phyloP scores from a whole-genome alignment of 768 basidiomycete species.

The Amanita exitialis region DNA sequence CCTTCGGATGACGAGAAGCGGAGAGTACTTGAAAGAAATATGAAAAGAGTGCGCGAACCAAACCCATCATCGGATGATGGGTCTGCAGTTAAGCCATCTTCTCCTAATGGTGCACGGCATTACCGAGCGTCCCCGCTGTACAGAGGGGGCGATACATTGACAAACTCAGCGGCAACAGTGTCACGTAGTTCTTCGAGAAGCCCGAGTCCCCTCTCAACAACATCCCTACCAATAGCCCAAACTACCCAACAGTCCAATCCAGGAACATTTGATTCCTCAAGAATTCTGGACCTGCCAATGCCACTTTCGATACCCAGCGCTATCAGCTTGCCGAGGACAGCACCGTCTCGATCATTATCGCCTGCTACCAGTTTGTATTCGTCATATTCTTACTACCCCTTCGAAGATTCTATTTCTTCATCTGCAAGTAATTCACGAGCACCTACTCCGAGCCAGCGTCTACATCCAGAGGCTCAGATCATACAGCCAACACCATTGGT shows the following conservation, averaged over 20 bases:
- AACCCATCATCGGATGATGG: background rate
- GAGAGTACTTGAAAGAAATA: conserved; percentile 40
- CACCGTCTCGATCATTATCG: conserved; percentile 25
- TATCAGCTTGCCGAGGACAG: conserved; percentile 16
- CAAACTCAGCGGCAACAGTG: background rate
- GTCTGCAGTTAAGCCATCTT: background rate
- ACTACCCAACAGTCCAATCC: background rate
- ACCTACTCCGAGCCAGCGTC: conserved; percentile 1
- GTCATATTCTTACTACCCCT: conserved; percentile 56
- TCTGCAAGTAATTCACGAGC: conserved; percentile 22
- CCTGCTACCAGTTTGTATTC: conserved; percentile 40
- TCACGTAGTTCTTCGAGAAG: conserved; percentile 5
- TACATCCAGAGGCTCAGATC: background rate
- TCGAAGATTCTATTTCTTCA: conserved; percentile 35
- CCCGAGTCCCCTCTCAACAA: conserved; percentile 5
- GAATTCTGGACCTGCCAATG: background rate
- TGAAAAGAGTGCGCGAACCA: background rate
- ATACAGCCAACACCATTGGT: conserved; percentile 9
- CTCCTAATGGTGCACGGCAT: background rate
- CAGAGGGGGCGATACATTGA: background rate
- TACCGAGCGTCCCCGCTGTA: background rate
- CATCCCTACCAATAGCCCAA: background rate
- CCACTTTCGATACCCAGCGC: background rate
- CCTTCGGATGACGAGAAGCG: conserved; percentile 34
- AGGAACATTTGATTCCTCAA: background rate